Percentiles rank a stretch among this genome's conserved stretches.
phyloP scores from a whole-genome alignment of 495 filamentous ascomycete genomes.

The Xylaria castorea region DNA sequence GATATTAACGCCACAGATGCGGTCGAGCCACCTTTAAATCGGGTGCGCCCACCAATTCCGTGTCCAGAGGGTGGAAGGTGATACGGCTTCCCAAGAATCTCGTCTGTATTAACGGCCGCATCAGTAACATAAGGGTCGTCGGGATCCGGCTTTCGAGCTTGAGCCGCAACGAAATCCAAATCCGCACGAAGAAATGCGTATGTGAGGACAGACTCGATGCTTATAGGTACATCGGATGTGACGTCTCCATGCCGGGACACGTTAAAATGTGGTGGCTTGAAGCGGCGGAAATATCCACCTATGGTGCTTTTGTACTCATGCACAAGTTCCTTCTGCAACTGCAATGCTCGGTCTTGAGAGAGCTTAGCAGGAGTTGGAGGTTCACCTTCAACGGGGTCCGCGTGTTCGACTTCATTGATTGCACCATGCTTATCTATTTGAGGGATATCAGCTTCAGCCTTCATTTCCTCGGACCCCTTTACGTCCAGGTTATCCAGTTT shows the following conservation, averaged over 20 bases:
- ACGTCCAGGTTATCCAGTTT: slow-evolving; percentile 46
- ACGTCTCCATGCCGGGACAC: slow-evolving; percentile 37
- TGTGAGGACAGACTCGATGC: slow-evolving; percentile 71
- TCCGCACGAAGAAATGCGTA: slow-evolving; percentile 94
- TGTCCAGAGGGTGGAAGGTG: slow-evolving; percentile 58
- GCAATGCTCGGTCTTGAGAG: slow-evolving; percentile 54
- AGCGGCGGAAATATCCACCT: slow-evolving; percentile 92
- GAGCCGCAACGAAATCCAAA: slow-evolving; percentile 88
- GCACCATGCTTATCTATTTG: slow-evolving; percentile 38
- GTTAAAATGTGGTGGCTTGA: slow-evolving; percentile 72
- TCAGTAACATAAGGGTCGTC: slow-evolving; percentile 71
- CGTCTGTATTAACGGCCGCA: slow-evolving; percentile 77
- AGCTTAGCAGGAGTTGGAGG: slow-evolving; percentile 41
- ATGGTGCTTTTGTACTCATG: slow-evolving; percentile 81
- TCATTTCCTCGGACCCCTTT: slow-evolving; percentile 46
- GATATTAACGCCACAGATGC: slow-evolving; percentile 88
- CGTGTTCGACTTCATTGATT: slow-evolving; percentile 35
- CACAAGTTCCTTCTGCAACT: slow-evolving; percentile 72
- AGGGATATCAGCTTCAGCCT: slow-evolving; percentile 40
- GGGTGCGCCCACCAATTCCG: slow-evolving; percentile 70
- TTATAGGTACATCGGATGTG: slow-evolving; percentile 41
- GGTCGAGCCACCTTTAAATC: slow-evolving; percentile 92
- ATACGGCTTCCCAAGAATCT: slow-evolving; percentile 73
- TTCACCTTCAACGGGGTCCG: slow-evolving; percentile 40
- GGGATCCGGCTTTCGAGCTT: slow-evolving; percentile 75